These are phyloP conservation scores for Tricholoma furcatifolium DNA, from an alignment of 768 basidiomycete species.

Conservation along the genomic window DNA sequence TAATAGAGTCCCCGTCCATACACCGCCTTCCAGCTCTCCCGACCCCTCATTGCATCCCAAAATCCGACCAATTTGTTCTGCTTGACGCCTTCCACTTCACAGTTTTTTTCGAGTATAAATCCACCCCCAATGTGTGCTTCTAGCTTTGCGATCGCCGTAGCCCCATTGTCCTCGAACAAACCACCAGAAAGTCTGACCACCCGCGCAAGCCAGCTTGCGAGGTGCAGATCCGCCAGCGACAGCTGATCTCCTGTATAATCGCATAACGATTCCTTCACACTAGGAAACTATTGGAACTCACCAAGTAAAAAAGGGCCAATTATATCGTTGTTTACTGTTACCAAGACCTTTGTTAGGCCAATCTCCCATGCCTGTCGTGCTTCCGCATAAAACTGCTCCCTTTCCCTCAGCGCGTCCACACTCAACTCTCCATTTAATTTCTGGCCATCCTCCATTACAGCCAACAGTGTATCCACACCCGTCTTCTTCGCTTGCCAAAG, in stretches of 20 bases:
- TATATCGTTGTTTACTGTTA: slow-evolving; percentile 52
- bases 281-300: slow-evolving; percentile 26
- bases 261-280: slow-evolving; percentile 39
- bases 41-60: slow-evolving; percentile 66
- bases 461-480: slow-evolving; percentile 40
- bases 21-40: slow-evolving; percentile 73
- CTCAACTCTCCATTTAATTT: slow-evolving; percentile 38
- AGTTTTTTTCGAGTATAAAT: slow-evolving; percentile 43
- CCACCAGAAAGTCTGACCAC: slow-evolving; percentile 61
- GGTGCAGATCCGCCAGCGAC: slow-evolving; percentile 78
- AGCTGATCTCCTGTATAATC: slow-evolving; percentile 68
- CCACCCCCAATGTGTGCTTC: slow-evolving; percentile 50
- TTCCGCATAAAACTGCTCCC: slow-evolving; percentile 50
- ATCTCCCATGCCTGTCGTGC: slow-evolving; percentile 55
- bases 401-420: slow-evolving; percentile 34
- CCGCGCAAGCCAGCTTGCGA: slow-evolving; percentile 72
- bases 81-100: slow-evolving; percentile 26
- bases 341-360: slow-evolving; percentile 43
- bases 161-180: slow-evolving; percentile 46
- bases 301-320: slow-evolving; percentile 66
- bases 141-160: slow-evolving; percentile 46
- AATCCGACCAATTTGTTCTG: slow-evolving; percentile 60
- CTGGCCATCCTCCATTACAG: slow-evolving; percentile 45
- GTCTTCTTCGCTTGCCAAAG: slow-evolving; percentile 62
- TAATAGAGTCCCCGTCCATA: slow-evolving; percentile 51